These are phyloP conservation scores for Wickerhamiella vanderwaltii DNA, from an alignment of 805 yeast genomes.

Conservation along the genomic window DNA sequence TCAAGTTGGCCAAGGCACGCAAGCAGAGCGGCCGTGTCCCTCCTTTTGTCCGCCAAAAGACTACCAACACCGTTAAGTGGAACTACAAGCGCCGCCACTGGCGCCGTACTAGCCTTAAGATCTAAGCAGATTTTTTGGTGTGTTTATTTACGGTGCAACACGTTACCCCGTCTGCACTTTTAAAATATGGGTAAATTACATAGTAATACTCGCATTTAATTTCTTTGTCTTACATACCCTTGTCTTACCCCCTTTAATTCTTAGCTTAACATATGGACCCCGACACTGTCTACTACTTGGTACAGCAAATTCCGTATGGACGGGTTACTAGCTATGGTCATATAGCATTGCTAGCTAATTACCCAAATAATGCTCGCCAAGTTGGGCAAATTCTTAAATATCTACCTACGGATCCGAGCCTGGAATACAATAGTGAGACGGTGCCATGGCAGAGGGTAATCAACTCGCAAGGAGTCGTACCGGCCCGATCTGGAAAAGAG, in stretches of 20 bases:
- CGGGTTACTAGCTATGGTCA: conserved; percentile 64
- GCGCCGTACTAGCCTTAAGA: conserved; percentile 98
- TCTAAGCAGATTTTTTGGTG: conserved; percentile 41
- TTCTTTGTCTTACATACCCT: not conserved
- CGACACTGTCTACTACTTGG: conserved; percentile 40
- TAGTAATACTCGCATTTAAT: conserved; percentile 10
- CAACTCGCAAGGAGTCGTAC: conserved; percentile 48
- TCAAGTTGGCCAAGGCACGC: conserved; percentile 97
- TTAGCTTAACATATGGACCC: not conserved
- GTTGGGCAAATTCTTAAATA: conserved; percentile 62
- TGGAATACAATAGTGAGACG: conserved; percentile 25
- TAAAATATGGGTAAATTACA: conserved; percentile 9
- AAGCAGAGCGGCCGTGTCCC: conserved; percentile 99
- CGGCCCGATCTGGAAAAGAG: conserved; percentile 36
- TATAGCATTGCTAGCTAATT: conserved; percentile 48
- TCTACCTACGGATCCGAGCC: conserved; percentile 26
- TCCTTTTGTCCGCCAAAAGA: conserved; percentile 98
- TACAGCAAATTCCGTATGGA: conserved; percentile 46
- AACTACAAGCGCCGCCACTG: conserved; percentile 99
- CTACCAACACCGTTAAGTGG: conserved; percentile 79
- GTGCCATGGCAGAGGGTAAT: conserved; percentile 81
- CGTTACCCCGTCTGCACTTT: conserved; percentile 2
- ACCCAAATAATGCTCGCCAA: conserved; percentile 58
- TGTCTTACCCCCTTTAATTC: not conserved
- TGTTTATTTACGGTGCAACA: conserved; percentile 5